These are phyloP conservation scores for Candida schatavii DNA, from an alignment of 805 yeast species.

Conservation along the genomic window DNA sequence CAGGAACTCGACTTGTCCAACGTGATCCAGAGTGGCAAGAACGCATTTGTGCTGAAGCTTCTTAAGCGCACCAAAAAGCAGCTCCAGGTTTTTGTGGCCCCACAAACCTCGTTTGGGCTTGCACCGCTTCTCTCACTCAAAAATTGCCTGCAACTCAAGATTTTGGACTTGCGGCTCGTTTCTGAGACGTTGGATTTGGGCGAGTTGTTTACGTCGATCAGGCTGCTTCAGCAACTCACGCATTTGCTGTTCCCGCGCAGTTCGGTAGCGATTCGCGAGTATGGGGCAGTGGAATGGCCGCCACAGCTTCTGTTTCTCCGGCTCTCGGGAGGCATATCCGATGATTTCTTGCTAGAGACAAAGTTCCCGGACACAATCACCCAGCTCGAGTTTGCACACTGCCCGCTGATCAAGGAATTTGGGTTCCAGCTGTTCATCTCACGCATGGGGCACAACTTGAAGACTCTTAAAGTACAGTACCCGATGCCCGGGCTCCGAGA, in stretches of 20 bases:
- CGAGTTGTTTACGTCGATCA: slow-evolving; percentile 75
- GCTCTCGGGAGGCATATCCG: slow-evolving; percentile 85
- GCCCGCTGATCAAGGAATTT: slow-evolving; percentile 70
- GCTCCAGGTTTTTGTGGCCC: slow-evolving; percentile 74
- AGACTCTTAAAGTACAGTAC: slow-evolving; percentile 64
- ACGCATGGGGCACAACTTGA: slow-evolving; percentile 64
- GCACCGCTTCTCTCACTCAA: slow-evolving; percentile 83
- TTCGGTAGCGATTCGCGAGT: slow-evolving; percentile 66
- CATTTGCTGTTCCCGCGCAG: slow-evolving; percentile 86
- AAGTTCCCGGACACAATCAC: slow-evolving; percentile 72
- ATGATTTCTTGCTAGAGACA: slow-evolving; percentile 68
- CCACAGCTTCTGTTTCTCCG: slow-evolving; percentile 66
- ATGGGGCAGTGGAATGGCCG: slow-evolving; percentile 69
- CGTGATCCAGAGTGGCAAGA: slow-evolving; percentile 87
- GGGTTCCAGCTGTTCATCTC: slow-evolving; percentile 61
- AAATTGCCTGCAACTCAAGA: slow-evolving; percentile 59
- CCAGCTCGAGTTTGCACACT: slow-evolving; percentile 76
- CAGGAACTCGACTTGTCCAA: slow-evolving; percentile 67
- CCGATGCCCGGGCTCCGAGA: slow-evolving; percentile 83
- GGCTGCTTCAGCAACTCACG: slow-evolving; percentile 58
- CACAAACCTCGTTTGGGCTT: slow-evolving; percentile 92
- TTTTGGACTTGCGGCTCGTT: slow-evolving; percentile 78
- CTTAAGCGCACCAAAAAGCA: slow-evolving; percentile 70
- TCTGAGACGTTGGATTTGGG: slow-evolving; percentile 85
- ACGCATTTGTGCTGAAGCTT: slow-evolving; percentile 81